These are phyloP conservation scores for Candida caryicola DNA, from an alignment of 805 yeast species.

Conservation along the genomic window DNA sequence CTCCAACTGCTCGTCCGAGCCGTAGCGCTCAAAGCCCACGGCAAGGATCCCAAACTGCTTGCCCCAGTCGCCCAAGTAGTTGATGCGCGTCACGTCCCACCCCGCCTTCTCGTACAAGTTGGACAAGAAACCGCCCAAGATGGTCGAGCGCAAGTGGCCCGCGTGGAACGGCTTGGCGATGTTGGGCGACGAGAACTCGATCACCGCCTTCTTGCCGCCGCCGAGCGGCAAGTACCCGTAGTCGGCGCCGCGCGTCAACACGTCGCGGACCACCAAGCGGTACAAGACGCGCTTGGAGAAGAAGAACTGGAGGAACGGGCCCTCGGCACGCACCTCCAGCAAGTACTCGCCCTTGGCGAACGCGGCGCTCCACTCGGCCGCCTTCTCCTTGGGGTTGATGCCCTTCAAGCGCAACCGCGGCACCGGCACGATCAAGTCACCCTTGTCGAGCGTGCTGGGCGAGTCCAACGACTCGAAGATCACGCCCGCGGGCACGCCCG, in stretches of 20 bases:
- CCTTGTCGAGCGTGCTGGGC: constrained; percentile 82
- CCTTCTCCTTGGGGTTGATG: constrained; percentile 75
- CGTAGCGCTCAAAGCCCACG: constrained; percentile 85
- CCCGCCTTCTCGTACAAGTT: constrained; percentile 89
- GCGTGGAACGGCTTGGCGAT: constrained; percentile 99
- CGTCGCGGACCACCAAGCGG: constrained; percentile 66
- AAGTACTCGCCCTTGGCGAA: constrained; percentile 74
- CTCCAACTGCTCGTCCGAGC: constrained; percentile 67
- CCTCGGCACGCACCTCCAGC: constrained; percentile 72
- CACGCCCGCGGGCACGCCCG: constrained; percentile 65
- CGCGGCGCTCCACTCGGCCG: constrained; percentile 67
- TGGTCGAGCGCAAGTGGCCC: constrained; percentile 96
- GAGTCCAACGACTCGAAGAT: constrained; percentile 87
- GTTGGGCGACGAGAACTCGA: constrained; percentile 96
- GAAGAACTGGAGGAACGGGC: constrained; percentile 89
- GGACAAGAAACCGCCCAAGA: constrained; percentile 92
- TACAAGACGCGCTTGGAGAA: constrained; percentile 66
- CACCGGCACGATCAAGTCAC: constrained; percentile 88
- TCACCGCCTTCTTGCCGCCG: constrained; percentile 57
- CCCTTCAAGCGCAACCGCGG: constrained; percentile 82
- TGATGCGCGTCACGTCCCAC: constrained; percentile 88
- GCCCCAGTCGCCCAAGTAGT: constrained; percentile 99
- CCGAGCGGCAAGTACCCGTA: constrained; percentile 81
- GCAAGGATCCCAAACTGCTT: constrained; percentile 97
- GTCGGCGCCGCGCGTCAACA: constrained; percentile 53